Base-by-base conservation (phyloP, 1,139 yeast species). In the Trichomonascaceae sp. region DNA sequence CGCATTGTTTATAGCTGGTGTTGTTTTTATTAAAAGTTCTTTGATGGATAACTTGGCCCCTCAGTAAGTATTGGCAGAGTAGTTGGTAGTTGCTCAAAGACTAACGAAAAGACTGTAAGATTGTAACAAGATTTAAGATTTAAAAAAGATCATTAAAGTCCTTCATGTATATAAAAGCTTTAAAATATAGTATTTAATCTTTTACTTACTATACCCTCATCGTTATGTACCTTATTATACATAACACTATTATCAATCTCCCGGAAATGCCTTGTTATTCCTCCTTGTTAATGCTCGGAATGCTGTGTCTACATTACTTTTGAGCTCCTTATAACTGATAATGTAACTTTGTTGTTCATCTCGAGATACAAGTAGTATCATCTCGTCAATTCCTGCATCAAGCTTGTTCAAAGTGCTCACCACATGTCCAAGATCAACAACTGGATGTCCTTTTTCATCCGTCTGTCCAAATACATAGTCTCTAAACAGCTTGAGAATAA, bases 341-440 rank as follows among this genome's bases (percentile, higher is more conserved):
- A 64, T 57, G 30, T 65, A 50, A 50, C 68, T 63, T 49, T 56
- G 59, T 47, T 65, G 65, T 50, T 90, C 96, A 67, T 91, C 96
- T 17, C 85, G 79, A 32, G 95, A 84, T 6, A 89, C 87, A 57
- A 93, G 76, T 66, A 90, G 74, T 27, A 93, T 71, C 63, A 81
- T 83, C 68, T 93, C 99, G 52, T 88, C 93, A 48, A 86, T 79
- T 0, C 98, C 99, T 13, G 95, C 95, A 68, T 95, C 99, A 57
- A 93, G 74, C 69, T 93, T 93, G 71, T 93, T 93, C 63, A 93
- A 74, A 61, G 85, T 81, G 52, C 81, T 75, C 59, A 95, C 74
- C 3, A 91, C 95, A 67, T 90, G 89, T 1, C 91, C 84, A 62
- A 93, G 74, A 70, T 95, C 97, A 55, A 89, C 74, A 2, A 84